phyloP scores from a whole-genome alignment of 768 basidiomycete genomes.

The Brasilioporus rufonigricans region DNA sequence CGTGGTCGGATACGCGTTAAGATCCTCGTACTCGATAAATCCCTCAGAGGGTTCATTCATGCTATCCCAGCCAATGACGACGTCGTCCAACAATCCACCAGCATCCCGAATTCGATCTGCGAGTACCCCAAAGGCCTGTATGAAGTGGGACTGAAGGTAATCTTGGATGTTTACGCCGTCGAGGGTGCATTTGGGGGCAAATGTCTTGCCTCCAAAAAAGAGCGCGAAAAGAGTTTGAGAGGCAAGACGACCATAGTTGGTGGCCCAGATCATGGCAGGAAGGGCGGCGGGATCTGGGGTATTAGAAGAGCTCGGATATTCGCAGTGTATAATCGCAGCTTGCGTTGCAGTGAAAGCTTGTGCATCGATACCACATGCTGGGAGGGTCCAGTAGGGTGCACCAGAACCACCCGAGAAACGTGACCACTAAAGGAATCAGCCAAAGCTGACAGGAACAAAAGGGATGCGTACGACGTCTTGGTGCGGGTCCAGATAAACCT shows the following conservation, averaged over 20 bases:
- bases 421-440: slow-evolving; percentile 66
- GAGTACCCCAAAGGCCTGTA: slow-evolving; percentile 70
- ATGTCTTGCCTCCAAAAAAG: slow-evolving; percentile 88
- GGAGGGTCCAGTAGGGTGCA: slow-evolving; percentile 91
- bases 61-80: slow-evolving; percentile 95
- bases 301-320: slow-evolving; percentile 64
- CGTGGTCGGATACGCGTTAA: slow-evolving; percentile 58
- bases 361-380: slow-evolving; percentile 88
- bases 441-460: neutral
- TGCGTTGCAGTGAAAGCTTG: slow-evolving; percentile 82
- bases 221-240: slow-evolving; percentile 91
- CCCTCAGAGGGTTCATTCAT: slow-evolving; percentile 96
- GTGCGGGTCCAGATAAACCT: slow-evolving; percentile 92
- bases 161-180: slow-evolving; percentile 93
- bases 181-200: slow-evolving; percentile 87
- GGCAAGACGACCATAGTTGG: slow-evolving; percentile 88
- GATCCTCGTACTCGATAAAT: slow-evolving; percentile 59
- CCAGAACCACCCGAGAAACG: slow-evolving; percentile 94
- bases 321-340: slow-evolving; percentile 83
- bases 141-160: slow-evolving; percentile 75
- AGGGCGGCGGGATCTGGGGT: slow-evolving; percentile 66
- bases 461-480: slow-evolving; percentile 79
- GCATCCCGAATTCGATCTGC: slow-evolving; percentile 76
- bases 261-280: slow-evolving; percentile 96
- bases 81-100: slow-evolving; percentile 76